Percentiles rank a stretch among this genome's conserved stretches.
These are phyloP conservation scores for Theobroma cacao DNA, from an alignment of 345 rosid genomes.

Conservation along the genomic window DNA sequence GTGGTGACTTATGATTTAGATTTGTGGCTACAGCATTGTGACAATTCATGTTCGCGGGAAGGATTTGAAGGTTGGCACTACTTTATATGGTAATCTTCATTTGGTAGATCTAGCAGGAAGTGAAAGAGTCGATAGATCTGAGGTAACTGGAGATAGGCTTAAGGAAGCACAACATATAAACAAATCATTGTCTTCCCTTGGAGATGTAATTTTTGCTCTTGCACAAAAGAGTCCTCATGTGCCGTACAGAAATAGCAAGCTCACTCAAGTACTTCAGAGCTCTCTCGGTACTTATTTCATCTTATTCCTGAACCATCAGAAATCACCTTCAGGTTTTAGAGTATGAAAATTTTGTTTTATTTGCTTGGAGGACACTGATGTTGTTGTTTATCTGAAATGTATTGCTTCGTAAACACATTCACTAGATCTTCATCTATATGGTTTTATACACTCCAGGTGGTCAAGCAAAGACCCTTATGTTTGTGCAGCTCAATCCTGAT, in stretches of 20 bases:
- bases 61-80: conserved; percentile 53
- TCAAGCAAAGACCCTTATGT: conserved; percentile 93
- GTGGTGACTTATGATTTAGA: not conserved
- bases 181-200: conserved; percentile 89
- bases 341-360: not conserved
- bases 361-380: not conserved
- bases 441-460: conserved; percentile 56
- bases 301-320: not conserved
- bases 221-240: conserved; percentile 84
- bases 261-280: conserved; percentile 89
- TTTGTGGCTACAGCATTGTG: conserved; percentile 54
- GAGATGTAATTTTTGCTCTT: conserved; percentile 90
- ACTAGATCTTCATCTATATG: not conserved
- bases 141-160: conserved; percentile 83
- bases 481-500: conserved; percentile 97
- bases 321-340: not conserved
- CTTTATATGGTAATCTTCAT: conserved; percentile 74
- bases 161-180: conserved; percentile 97
- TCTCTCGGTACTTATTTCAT: conserved; percentile 53
- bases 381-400: not conserved
- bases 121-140: conserved; percentile 93
- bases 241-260: conserved; percentile 98
- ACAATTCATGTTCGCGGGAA: conserved; percentile 83
- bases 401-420: not conserved
- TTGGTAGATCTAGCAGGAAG: conserved; percentile 98